These are phyloP conservation scores for Malus orientalis DNA, from an alignment of 306 rosid genomes.

Conservation along the genomic window DNA sequence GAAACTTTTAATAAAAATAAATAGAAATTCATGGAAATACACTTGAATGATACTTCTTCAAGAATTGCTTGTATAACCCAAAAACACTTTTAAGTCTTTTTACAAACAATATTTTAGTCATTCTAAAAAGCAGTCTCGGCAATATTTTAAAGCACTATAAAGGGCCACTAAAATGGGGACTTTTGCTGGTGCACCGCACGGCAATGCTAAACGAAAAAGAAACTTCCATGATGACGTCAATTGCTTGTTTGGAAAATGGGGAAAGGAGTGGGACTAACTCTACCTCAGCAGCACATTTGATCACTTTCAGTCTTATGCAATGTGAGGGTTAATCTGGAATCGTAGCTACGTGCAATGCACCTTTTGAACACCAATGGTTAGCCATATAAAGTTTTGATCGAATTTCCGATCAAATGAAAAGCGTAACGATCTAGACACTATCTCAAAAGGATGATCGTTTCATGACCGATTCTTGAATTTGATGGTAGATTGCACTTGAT, in stretches of 20 bases:
- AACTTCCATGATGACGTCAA: constrained; percentile 1
- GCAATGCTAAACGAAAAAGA: background rate
- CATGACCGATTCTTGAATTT: background rate
- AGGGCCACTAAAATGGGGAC: background rate
- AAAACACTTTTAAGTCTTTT: background rate
- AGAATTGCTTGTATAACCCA: no score
- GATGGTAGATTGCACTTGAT: background rate
- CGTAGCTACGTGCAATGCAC: background rate
- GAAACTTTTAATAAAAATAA: no score
- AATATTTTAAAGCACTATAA: background rate
- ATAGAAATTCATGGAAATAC: no score
- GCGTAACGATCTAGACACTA: background rate
- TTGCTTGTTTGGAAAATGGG: background rate
- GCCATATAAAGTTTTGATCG: background rate
- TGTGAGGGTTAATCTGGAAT: background rate
- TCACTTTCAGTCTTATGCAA: background rate
- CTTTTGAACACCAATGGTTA: background rate
- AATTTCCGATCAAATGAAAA: background rate
- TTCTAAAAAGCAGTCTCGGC: background rate
- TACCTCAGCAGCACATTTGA: background rate
- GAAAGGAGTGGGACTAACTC: background rate
- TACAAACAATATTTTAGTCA: background rate
- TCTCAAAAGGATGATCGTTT: background rate
- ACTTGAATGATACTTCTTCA: no score
- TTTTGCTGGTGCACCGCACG: constrained; percentile 19